Conservation (phyloP, 2,329 filamentous ascomycete species). For the Coleophoma cylindrospora region DNA sequence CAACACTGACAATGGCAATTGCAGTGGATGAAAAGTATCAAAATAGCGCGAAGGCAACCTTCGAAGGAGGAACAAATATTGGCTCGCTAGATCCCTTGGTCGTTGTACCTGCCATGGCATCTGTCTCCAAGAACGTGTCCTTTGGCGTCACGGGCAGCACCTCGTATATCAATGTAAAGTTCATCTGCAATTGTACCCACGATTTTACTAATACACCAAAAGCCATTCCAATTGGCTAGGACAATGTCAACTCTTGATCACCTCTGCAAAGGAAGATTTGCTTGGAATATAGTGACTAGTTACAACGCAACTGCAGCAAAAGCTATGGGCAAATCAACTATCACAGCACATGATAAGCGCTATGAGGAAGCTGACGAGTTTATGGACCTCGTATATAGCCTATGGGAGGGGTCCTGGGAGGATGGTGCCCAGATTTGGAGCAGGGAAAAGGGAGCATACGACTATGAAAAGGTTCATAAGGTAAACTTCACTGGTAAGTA, state of each 20-base stretch:
- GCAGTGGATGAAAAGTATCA: too few species aligned
- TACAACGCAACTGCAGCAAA: constrained; percentile 58
- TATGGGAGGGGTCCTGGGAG: constrained; percentile 63
- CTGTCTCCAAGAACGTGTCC: constrained; percentile 55
- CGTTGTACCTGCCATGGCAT: constrained; percentile 60
- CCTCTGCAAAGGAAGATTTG: constrained; percentile 52
- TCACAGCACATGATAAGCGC: constrained; percentile 57
- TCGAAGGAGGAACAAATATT: background rate
- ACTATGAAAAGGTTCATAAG: constrained; percentile 48
- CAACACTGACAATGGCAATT: too few species aligned
- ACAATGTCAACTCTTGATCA: constrained; percentile 61
- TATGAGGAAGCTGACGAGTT: constrained; percentile 60
- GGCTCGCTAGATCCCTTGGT: constrained; percentile 42
- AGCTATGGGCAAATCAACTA: constrained; percentile 50
- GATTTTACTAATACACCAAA: too few species aligned
- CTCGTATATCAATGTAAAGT: constrained; percentile 43
- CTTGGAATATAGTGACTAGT: constrained; percentile 61
- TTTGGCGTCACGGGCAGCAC: constrained; percentile 63
- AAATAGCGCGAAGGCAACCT: background rate
- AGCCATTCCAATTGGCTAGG: constrained; percentile 60
- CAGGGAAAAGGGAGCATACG: constrained; percentile 51
- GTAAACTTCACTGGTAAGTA: constrained; percentile 61
- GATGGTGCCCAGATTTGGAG: constrained; percentile 60
- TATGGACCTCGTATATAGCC: constrained; percentile 44
- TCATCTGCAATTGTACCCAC: background rate